Evolutionary conservation across 2,329 filamentous ascomycete genomes (phyloP).

Genomic region (Lasiodiplodia gonubiensis): DNA sequence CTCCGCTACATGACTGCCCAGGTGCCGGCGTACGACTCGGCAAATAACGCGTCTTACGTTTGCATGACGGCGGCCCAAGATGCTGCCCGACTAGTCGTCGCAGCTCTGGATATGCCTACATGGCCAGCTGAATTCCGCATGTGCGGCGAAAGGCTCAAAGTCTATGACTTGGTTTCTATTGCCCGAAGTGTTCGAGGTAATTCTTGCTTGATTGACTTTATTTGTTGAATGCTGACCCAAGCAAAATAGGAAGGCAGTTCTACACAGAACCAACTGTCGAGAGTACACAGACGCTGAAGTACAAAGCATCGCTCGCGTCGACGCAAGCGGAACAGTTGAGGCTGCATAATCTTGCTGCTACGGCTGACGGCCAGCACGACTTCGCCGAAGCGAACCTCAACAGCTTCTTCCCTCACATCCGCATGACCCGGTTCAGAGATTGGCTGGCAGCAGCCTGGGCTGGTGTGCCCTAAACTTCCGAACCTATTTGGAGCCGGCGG

Average conservation of each 20-base stretch:
- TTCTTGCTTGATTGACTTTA: neutral
- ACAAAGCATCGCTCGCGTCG: constrained; percentile 54
- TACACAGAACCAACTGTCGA: constrained; percentile 34
- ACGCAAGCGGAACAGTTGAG: constrained; percentile 45
- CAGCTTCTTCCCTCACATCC: constrained; percentile 46
- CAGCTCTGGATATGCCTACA: constrained; percentile 66
- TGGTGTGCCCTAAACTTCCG: constrained; percentile 34
- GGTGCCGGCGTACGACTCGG: constrained; percentile 61
- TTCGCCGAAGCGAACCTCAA: constrained; percentile 65
- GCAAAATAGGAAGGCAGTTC: constrained; percentile 38
- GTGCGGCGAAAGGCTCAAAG: constrained; percentile 68
- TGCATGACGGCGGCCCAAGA: constrained; percentile 74
- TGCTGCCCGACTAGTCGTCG: constrained; percentile 72
- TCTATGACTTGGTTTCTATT: constrained; percentile 65
- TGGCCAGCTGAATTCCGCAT: constrained; percentile 75
- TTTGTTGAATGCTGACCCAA: constrained; percentile 23
- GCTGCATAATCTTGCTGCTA: constrained; percentile 68
- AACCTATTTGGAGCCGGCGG: neutral
- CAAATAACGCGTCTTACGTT: constrained; percentile 56
- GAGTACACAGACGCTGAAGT: constrained; percentile 56
- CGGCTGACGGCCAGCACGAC: constrained; percentile 70
- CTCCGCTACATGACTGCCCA: constrained; percentile 64
- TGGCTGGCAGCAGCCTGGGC: constrained; percentile 48
- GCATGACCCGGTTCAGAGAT: constrained; percentile 42
- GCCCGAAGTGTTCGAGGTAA: constrained; percentile 44